Evolutionary conservation across 2,329 filamentous ascomycete genomes (phyloP).

Genomic region (Hirsutella minnesotensis): DNA sequence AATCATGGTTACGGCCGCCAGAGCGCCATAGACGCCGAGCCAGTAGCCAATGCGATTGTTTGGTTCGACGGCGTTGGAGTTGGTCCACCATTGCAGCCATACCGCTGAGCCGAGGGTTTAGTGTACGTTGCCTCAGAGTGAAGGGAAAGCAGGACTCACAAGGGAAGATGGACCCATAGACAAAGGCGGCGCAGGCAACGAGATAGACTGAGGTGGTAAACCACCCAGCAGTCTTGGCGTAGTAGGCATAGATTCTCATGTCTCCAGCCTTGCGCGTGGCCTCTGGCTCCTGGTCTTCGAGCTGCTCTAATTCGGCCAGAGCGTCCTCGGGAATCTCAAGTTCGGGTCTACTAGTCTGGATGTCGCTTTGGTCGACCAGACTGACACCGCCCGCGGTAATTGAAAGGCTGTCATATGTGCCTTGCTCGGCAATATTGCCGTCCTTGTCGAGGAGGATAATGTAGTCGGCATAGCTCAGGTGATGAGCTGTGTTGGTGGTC

Average conservation of each 20-base stretch:
- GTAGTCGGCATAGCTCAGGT: constrained; percentile 12
- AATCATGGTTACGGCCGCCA: constrained; percentile 7
- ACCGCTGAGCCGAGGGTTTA: constrained; percentile 5
- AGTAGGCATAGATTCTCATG: constrained; percentile 9
- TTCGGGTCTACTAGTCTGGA: constrained; percentile 1
- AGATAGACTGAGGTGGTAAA: constrained; percentile 7
- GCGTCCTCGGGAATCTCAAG: constrained; percentile 8
- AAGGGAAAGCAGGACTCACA: constrained; percentile 3
- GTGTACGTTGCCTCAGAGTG: not conserved
- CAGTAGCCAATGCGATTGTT: constrained; percentile 10
- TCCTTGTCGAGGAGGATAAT: constrained; percentile 12
- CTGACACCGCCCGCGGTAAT: constrained; percentile 3
- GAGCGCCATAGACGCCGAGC: constrained; percentile 9
- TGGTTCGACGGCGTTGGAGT: constrained; percentile 7
- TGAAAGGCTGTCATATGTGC: constrained; percentile 7
- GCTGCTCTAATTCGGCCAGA: constrained; percentile 7
- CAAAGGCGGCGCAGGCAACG: constrained; percentile 8
- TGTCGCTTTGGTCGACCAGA: constrained; percentile 1
- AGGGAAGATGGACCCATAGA: constrained; percentile 10
- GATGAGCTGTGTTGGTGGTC: constrained; percentile 15
- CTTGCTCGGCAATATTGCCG: constrained; percentile 11
- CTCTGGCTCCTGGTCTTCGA: constrained; percentile 5
- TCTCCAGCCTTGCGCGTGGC: constrained; percentile 7
- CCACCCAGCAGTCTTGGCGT: constrained; percentile 8
- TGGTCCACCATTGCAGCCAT: constrained; percentile 15